phyloP scores from a whole-genome alignment of 768 basidiomycete species.

The Boletellus sp. region DNA sequence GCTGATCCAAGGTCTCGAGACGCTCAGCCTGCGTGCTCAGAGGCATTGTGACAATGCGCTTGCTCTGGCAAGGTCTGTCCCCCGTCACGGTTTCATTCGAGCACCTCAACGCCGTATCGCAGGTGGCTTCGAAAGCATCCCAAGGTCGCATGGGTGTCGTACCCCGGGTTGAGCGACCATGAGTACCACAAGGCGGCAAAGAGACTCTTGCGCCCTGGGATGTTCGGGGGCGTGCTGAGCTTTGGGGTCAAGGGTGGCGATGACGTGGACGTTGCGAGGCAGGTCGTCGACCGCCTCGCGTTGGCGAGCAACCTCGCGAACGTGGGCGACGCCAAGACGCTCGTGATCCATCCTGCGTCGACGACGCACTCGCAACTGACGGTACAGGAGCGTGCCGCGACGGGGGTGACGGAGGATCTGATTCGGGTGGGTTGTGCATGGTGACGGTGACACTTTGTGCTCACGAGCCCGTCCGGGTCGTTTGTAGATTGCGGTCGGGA shows the following conservation, averaged over 20 bases:
- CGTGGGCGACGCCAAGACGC: constrained; percentile 63
- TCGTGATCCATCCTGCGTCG: constrained; percentile 71
- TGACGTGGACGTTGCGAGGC: constrained; percentile 43
- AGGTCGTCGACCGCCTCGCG: constrained; percentile 65
- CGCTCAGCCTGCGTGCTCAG: constrained; percentile 66
- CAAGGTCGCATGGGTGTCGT: constrained; percentile 16
- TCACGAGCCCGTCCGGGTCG: neutral
- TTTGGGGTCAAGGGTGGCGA: constrained; percentile 10
- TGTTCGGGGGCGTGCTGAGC: constrained; percentile 16
- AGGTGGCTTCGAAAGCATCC: constrained; percentile 15
- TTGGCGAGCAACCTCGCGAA: constrained; percentile 76
- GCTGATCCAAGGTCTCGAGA: constrained; percentile 76
- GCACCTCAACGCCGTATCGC: neutral
- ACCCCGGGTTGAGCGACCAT: constrained; percentile 10
- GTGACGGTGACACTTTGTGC: neutral
- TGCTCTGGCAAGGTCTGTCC: constrained; percentile 50
- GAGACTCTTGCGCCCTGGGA: constrained; percentile 3
- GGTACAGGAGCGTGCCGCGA: constrained; percentile 52
- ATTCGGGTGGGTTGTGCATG: constrained; percentile 48
- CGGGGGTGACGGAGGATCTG: constrained; percentile 74
- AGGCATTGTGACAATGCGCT: constrained; percentile 71
- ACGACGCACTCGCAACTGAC: constrained; percentile 75
- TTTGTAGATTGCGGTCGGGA: constrained; percentile 14
- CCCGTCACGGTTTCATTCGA: too few relatives aligned
- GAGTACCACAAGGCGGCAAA: constrained; percentile 11